Evolutionary conservation across 257 asterid genomes (phyloP), one percentile per base, ranked within the genome.

Genomic region (Thymus quinquecostatus): DNA sequence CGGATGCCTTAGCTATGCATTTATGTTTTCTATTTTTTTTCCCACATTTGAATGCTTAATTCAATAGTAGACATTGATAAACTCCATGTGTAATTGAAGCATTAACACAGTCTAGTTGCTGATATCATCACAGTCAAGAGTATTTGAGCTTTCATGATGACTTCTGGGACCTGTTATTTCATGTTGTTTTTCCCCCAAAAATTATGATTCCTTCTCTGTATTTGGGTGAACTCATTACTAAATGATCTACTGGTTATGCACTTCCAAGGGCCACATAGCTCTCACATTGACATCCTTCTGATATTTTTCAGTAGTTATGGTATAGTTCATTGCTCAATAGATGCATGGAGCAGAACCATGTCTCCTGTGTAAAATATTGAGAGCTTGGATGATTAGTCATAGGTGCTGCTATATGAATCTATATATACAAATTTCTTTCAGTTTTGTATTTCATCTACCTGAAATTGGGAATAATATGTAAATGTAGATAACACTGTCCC

Each of bases 231-330:
- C 13, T 27, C 33, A 54, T 54, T 54, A 8, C 33, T 27, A 6
- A 27, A 27, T 54, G 55, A 60, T 58, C 70, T 75, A 57, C 91
- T 85, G 96, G 89, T 50, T 88, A 78, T 76, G 91, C 91, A 36
- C 83, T 89, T 77, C 96, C 96, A 27, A 76, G 68, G 75, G 86
- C 88, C 77, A 60, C 96, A 33, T 96, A 89, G 74, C 87, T 92
- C 72, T 38, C 49, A 82, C 86, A 3, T 88, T 92, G 80, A 79
- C 92, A 60, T 89, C 98, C 73, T 30, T 27, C 10, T 54, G 11
- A 54, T 48, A 21, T 11, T 6, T 27, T 48, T 13, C 14, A 11
- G 13, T 1, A 2, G 5, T 48, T 48, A 12, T 48, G 6, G 8
- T 7, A 38, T 38, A 45, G 9, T 45, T 90, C 97, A 14, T 79